These are phyloP conservation scores for Trichoderma sp. DNA, from an alignment of 2,329 filamentous ascomycete genomes.

Conservation along the genomic window DNA sequence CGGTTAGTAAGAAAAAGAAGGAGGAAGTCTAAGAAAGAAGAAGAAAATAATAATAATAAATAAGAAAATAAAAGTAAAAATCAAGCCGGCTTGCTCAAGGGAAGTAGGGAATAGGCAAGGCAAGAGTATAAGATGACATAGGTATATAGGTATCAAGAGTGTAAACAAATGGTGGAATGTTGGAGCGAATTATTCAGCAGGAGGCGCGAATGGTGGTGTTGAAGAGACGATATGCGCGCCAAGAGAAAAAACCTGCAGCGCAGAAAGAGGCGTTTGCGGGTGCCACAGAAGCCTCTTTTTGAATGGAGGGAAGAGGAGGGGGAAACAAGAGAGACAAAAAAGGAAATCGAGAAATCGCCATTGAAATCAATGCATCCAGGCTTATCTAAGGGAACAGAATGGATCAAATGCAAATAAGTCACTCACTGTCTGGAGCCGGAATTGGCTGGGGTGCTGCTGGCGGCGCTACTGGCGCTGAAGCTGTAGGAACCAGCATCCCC, in stretches of 20 bases:
- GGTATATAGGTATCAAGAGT: neutral
- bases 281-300: slow-evolving; percentile 5
- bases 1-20: neutral
- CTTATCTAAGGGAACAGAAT: neutral
- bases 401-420: neutral
- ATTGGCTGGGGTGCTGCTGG: slow-evolving; percentile 2
- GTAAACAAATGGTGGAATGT: neutral
- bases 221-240: neutral
- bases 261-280: slow-evolving; percentile 9
- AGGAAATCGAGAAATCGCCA: slow-evolving; percentile 1
- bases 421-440: slow-evolving; percentile 13
- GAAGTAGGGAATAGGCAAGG: neutral
- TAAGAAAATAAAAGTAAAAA: neutral
- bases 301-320: neutral
- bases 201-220: neutral
- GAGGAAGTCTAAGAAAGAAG: neutral
- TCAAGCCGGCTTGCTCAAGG: neutral
- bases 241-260: slow-evolving; percentile 16
- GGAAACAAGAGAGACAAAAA: neutral
- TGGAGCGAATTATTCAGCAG: neutral
- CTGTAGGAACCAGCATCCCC: slow-evolving; percentile 16
- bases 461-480: slow-evolving; percentile 16
- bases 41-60: neutral
- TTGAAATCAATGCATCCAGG: neutral
- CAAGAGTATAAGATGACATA: neutral